phyloP scores from a whole-genome alignment of 495 filamentous ascomycete genomes.

The Alectoria sarmentosa region DNA sequence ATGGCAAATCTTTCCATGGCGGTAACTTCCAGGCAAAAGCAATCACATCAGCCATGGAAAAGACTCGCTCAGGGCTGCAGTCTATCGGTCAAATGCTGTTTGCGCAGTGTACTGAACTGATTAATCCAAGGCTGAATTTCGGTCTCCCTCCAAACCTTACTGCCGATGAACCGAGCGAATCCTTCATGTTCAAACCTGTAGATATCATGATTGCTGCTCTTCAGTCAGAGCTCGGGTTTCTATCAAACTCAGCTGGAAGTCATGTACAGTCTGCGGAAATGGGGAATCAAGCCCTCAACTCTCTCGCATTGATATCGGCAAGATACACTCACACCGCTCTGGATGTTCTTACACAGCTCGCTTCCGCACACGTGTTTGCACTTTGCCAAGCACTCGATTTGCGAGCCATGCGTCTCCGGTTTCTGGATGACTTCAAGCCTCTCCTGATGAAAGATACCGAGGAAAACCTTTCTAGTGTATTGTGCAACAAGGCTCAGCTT shows the following conservation, averaged over 20 bases:
- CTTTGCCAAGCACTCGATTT: neutral
- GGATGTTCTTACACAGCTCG: slow-evolving; percentile 38
- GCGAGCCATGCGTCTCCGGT: neutral
- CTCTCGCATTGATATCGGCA: slow-evolving; percentile 50
- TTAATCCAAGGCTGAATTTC: slow-evolving; percentile 50
- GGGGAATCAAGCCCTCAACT: slow-evolving; percentile 54
- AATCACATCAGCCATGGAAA: slow-evolving; percentile 56
- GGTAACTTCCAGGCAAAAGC: slow-evolving; percentile 58
- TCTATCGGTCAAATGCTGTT: slow-evolving; percentile 53
- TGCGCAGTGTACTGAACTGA: slow-evolving; percentile 48
- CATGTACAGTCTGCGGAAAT: slow-evolving; percentile 54
- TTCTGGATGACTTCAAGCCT: neutral
- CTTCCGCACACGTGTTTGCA: neutral
- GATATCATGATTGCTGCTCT: slow-evolving; percentile 59
- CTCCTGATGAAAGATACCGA: neutral
- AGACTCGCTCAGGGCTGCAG: slow-evolving; percentile 45
- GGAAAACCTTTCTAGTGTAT: neutral
- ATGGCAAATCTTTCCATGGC: slow-evolving; percentile 40
- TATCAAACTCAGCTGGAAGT: slow-evolving; percentile 46
- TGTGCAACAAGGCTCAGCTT: neutral
- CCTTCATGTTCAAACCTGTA: slow-evolving; percentile 51
- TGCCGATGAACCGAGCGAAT: slow-evolving; percentile 48
- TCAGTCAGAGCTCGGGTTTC: slow-evolving; percentile 49
- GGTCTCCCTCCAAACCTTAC: slow-evolving; percentile 53
- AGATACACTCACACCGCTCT: slow-evolving; percentile 49